These are phyloP conservation scores for Aechmea fasciata DNA, from an alignment of 176 grass and related monocot species.

Conservation along the genomic window DNA sequence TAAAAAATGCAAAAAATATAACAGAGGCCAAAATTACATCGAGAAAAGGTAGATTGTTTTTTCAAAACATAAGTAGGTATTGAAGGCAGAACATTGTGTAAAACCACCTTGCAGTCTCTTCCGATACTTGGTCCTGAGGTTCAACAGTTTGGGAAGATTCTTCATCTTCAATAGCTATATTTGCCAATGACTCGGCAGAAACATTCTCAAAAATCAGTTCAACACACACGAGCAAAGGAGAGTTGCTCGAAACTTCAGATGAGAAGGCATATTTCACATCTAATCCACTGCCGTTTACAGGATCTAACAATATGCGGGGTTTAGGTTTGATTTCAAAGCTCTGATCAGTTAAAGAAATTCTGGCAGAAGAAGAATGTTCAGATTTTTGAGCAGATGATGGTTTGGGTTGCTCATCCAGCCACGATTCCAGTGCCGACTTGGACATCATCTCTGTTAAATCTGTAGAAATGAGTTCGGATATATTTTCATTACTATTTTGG, in stretches of 20 bases:
- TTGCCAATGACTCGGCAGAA: constrained; percentile 33
- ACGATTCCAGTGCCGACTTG: constrained; percentile 70
- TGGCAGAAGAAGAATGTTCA: constrained; percentile 35
- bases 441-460: constrained; percentile 91
- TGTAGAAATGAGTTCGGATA: constrained; percentile 51
- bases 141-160: constrained; percentile 42
- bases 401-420: constrained; percentile 72
- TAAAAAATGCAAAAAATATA: too few relatives aligned
- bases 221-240: constrained; percentile 48
- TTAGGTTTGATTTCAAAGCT: constrained; percentile 64
- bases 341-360: constrained; percentile 69
- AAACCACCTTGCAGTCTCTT: constrained; percentile 54
- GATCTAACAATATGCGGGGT: constrained; percentile 57
- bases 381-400: constrained; percentile 27
- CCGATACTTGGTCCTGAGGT: constrained; percentile 26
- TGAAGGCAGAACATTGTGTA: background rate
- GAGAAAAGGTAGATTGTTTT: background rate
- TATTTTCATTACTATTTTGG: constrained; percentile 43
- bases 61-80: background rate
- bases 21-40: background rate
- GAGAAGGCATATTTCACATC: constrained; percentile 80
- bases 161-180: constrained; percentile 63
- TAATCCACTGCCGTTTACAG: constrained; percentile 50
- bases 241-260: constrained; percentile 44
- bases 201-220: constrained; percentile 78